Conservation (phyloP, 257 asterid genomes). For the Ocimum tenuiflorum region DNA sequence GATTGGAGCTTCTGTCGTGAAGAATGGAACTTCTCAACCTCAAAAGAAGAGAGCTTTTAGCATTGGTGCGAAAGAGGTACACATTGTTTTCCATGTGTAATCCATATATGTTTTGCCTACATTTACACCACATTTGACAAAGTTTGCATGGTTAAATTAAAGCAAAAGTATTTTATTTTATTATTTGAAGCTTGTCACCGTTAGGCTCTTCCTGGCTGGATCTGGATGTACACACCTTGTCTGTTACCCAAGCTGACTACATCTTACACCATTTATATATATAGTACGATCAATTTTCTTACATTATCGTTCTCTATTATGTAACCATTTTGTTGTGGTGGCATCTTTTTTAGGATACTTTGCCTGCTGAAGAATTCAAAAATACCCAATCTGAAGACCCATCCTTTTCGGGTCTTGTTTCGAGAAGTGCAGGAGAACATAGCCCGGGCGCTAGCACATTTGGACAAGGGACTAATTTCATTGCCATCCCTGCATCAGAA, state of each 20-base stretch:
- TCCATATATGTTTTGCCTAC: background rate
- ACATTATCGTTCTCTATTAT: background rate
- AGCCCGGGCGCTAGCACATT: conserved; percentile 13
- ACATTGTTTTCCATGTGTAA: background rate
- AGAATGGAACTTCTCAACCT: conserved; percentile 35
- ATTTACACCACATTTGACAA: background rate
- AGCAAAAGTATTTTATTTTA: background rate
- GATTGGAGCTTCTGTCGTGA: conserved; percentile 14
- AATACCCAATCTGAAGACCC: conserved; percentile 22
- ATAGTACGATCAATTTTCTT: background rate
- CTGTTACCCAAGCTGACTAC: background rate
- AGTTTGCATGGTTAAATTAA: background rate
- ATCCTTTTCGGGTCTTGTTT: conserved; percentile 19
- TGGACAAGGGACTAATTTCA: conserved; percentile 27
- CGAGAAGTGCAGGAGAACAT: conserved; percentile 23
- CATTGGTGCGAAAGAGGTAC: conserved; percentile 77
- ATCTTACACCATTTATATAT: background rate
- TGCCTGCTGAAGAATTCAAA: conserved; percentile 28
- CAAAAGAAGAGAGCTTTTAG: conserved; percentile 55
- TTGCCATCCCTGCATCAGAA: conserved; percentile 13
- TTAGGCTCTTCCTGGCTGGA: background rate
- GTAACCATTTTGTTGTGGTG: background rate
- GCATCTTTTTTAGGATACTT: conserved; percentile 34
- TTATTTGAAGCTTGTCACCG: background rate
- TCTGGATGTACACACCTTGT: background rate